Evolutionary conservation across 2,329 filamentous ascomycete genomes (phyloP).

Genomic region (Penicillium thymicola): DNA sequence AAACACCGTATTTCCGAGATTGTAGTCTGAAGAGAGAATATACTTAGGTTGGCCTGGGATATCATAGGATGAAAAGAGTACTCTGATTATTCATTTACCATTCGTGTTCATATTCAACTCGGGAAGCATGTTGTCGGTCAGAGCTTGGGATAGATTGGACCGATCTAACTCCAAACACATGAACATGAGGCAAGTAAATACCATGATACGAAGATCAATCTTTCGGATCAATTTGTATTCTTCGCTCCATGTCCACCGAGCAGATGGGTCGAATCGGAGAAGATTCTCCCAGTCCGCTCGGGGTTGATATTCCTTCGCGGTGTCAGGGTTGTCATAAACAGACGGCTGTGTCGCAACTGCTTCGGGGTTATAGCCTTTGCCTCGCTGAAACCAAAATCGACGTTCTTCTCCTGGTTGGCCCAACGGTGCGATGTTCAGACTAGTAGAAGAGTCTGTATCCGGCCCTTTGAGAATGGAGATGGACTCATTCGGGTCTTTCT

Average conservation of each 20-base stretch:
- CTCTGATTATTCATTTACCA: constrained; percentile 12
- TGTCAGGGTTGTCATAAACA: constrained; percentile 46
- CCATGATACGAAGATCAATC: constrained; percentile 25
- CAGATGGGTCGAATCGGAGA: constrained; percentile 28
- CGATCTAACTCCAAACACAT: constrained; percentile 59
- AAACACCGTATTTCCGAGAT: constrained; percentile 54
- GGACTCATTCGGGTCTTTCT: not conserved
- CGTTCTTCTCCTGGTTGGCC: constrained; percentile 19
- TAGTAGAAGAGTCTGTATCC: constrained; percentile 2
- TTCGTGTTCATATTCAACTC: constrained; percentile 34
- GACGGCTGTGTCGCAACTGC: constrained; percentile 43
- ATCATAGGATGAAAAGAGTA: not conserved
- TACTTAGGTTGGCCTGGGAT: constrained; percentile 38
- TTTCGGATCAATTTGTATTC: constrained; percentile 16
- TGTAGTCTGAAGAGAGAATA: constrained; percentile 52
- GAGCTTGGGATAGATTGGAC: constrained; percentile 55
- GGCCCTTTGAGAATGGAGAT: not conserved
- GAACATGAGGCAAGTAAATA: constrained; percentile 53
- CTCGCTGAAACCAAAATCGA: constrained; percentile 31
- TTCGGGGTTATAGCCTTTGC: constrained; percentile 22
- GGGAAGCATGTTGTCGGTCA: constrained; percentile 55
- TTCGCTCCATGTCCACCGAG: constrained; percentile 25
- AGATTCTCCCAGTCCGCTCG: constrained; percentile 38
- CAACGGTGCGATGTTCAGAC: constrained; percentile 7
- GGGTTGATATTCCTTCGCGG: constrained; percentile 35